Percentiles rank a stretch among this genome's conserved stretches.
Evolutionary conservation across 2,329 filamentous ascomycete genomes (phyloP).

Genomic region (Fusarium sp.): DNA sequence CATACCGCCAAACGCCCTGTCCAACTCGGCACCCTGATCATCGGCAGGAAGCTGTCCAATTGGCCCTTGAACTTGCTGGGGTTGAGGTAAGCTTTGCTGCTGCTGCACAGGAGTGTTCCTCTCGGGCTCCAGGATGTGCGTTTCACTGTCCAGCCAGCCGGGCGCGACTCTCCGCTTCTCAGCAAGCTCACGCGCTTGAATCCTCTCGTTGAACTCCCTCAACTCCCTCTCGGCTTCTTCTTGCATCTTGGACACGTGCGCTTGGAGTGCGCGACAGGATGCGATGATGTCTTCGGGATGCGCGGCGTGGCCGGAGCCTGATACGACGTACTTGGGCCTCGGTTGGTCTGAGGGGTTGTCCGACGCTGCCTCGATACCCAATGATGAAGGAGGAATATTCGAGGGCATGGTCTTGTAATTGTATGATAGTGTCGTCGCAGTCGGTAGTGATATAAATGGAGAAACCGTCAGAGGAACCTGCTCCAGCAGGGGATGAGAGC

Average conservation of each 20-base stretch:
- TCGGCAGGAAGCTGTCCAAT: constrained; percentile 47
- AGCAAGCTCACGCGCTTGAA: constrained; percentile 73
- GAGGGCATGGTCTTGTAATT: constrained; percentile 93
- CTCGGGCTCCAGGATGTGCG: constrained; percentile 75
- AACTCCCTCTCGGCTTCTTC: constrained; percentile 75
- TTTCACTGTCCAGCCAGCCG: constrained; percentile 82
- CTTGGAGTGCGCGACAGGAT: constrained; percentile 81
- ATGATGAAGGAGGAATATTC: constrained; percentile 71
- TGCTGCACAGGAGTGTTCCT: constrained; percentile 50
- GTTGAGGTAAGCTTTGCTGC: constrained; percentile 26
- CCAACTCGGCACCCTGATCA: constrained; percentile 66
- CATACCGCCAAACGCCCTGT: constrained; percentile 67
- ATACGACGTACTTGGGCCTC: constrained; percentile 80
- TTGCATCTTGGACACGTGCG: constrained; percentile 77
- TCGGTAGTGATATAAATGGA: constrained; percentile 90
- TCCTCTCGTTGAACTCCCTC: constrained; percentile 74
- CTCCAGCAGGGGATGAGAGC: constrained; percentile 85
- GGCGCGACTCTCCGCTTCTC: constrained; percentile 84
- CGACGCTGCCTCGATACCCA: constrained; percentile 51
- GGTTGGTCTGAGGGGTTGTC: constrained; percentile 48
- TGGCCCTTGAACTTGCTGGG: constrained; percentile 19
- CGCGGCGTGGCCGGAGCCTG: constrained; percentile 81
- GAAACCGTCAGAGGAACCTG: constrained; percentile 95
- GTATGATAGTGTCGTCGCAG: constrained; percentile 91
- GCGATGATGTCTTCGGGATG: constrained; percentile 87